Base-by-base conservation (phyloP, 75 land plant species). In the Selaginella tamariscina region DNA sequence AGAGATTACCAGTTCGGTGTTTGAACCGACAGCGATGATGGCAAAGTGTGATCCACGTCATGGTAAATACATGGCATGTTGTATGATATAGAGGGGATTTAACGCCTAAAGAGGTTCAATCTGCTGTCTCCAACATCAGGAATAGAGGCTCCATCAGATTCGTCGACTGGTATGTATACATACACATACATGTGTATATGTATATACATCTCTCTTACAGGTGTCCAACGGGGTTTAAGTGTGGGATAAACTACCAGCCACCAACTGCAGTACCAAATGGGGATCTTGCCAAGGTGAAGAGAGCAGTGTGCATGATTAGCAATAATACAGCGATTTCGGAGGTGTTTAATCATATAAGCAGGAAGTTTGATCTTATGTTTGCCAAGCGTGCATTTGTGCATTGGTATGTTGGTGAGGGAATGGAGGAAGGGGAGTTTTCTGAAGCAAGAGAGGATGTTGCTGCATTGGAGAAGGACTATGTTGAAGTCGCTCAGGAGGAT, bases 21-120 rank as follows among this genome's bases (percentile, higher is more conserved):
- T 72, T 49, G 74, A 72, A 57, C 74, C 74, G 22, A 32, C 74
- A 15, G 30, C 74, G 66, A 85, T 85, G 87, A 85, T 85, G 87
- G 87, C 87, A 24, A 82, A 82, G 30, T 82, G 84, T 44, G 84
- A 82, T 31, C 84, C 84, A 0, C 71, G 84, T 23, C 80, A 78
- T 22, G 80, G 80, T 0, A 78, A 78, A 29, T 78, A 75, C 81
- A 79, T 71, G 72, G 72, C 72, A 23, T 39, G 49, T 15, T 39
- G 49, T 39, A 59, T 59, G 62, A 59, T 59, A 23, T 59, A 59
- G 62, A 5, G 62, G 62, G n/a, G 62, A 59, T n/a, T 59, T 59
- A n/a, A 59, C 62, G 21, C 62, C 62, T n/a, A 59, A 59, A 59
- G 62, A 59, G 8, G 62, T 59, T 21, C 62, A 59, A 23, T 9